phyloP scores from a whole-genome alignment of 257 asterid genomes.

The Anisodus acutangulus region DNA sequence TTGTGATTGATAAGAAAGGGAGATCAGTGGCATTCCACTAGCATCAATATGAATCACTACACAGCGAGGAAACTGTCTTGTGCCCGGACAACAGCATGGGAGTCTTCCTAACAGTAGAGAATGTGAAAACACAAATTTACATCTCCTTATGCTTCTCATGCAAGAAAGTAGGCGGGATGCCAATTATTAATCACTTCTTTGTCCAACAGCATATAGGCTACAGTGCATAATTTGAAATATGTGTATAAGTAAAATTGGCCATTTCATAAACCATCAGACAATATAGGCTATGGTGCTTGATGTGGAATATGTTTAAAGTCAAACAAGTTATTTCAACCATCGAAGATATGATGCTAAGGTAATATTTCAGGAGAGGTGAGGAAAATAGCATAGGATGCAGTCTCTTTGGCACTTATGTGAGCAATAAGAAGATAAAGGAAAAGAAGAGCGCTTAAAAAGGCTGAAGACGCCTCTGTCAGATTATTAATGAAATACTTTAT shows the following conservation, averaged over 20 bases:
- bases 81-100: not conserved
- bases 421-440: not conserved
- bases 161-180: not conserved
- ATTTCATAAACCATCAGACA: conserved; percentile 10
- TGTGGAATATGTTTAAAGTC: conserved; percentile 19
- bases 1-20: not conserved
- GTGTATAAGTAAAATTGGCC: not conserved
- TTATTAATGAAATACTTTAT: not conserved
- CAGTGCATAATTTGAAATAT: conserved; percentile 6
- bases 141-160: not conserved
- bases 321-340: not conserved
- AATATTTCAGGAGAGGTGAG: not conserved
- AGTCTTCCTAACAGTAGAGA: not conserved
- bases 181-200: not conserved
- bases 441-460: not conserved
- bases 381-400: not conserved
- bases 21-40: not conserved
- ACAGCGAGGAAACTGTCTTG: not conserved
- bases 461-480: not conserved
- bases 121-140: not conserved
- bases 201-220: not conserved
- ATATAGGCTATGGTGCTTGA: conserved; percentile 16
- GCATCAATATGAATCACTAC: conserved; percentile 2
- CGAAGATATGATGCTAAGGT: not conserved
- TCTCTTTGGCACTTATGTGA: not conserved